Evolutionary conservation across 2,329 filamentous ascomycete species (phyloP).

Genomic region (Ceratocystis albifundus): DNA sequence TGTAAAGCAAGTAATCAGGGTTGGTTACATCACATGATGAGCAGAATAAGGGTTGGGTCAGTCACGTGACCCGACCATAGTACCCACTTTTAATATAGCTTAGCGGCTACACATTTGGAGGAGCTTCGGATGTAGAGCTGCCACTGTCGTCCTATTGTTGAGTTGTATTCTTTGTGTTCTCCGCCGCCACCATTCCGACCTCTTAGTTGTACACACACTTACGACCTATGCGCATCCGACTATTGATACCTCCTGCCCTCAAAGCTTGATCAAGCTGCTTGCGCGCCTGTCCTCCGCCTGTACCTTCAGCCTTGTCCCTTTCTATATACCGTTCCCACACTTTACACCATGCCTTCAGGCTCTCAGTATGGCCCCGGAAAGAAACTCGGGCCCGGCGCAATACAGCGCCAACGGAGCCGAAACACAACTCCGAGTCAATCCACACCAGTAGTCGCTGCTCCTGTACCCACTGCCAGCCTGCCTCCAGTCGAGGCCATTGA

Average conservation of each 20-base stretch:
- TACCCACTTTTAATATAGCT: background rate
- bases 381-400: constrained; percentile 48
- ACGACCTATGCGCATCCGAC: background rate
- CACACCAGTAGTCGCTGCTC: constrained; percentile 3
- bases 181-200: background rate
- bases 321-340: background rate
- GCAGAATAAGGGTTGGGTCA: accelerated
- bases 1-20: background rate
- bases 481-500: constrained; percentile 45
- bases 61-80: background rate
- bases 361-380: constrained; percentile 53
- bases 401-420: constrained; percentile 58
- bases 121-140: background rate
- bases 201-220: background rate
- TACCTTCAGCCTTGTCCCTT: constrained; percentile 12
- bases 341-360: constrained; percentile 43
- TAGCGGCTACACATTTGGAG: background rate
- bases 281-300: too few species aligned
- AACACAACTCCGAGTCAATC: constrained; percentile 62
- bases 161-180: background rate
- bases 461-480: constrained; percentile 39
- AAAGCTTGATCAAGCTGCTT: too few species aligned
- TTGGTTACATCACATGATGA: background rate
- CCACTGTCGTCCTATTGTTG: too few species aligned
- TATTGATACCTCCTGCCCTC: background rate